Conservation (phyloP, 108 stramenopile genomes). For the Cyclotella kingstonii region DNA sequence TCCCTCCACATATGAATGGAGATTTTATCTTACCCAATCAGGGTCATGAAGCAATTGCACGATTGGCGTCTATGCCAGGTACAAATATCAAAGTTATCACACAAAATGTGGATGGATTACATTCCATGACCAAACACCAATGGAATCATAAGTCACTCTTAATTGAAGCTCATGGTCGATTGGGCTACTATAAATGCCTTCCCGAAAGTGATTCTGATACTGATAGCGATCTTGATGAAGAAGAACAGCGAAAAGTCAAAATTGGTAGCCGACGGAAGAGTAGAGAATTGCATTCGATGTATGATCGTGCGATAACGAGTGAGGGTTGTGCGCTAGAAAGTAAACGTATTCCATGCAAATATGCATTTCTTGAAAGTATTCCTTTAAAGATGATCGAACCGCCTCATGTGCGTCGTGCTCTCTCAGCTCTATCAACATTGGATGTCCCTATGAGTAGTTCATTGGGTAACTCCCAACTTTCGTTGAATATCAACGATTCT, state of each 20-base stretch:
- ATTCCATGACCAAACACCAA: conserved; percentile 31
- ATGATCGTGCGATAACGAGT: background rate
- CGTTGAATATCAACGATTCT: background rate
- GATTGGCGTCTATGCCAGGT: conserved; percentile 34
- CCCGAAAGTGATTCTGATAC: conserved; percentile 67
- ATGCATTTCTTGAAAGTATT: conserved; percentile 27
- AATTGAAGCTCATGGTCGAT: conserved; percentile 69
- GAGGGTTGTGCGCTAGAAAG: background rate
- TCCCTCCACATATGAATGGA: conserved; percentile 20
- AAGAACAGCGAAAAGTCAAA: conserved; percentile 60
- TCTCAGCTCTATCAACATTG: background rate
- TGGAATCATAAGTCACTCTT: conserved; percentile 13
- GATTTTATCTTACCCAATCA: conserved; percentile 60
- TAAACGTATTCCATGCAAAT: conserved; percentile 8
- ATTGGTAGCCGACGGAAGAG: conserved; percentile 59
- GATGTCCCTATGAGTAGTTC: background rate
- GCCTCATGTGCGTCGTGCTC: conserved; percentile 5
- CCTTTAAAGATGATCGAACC: conserved; percentile 13
- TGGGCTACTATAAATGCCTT: conserved; percentile 73
- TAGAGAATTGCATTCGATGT: conserved; percentile 1
- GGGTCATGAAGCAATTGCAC: conserved; percentile 70
- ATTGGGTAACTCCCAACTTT: background rate
- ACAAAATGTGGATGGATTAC: conserved; percentile 80
- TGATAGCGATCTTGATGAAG: conserved; percentile 56
- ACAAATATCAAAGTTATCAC: conserved; percentile 44